Percentiles rank a stretch among this genome's conserved stretches.
These are phyloP conservation scores for Monosporozyma solicola DNA, from an alignment of 805 yeast genomes.

Conservation along the genomic window DNA sequence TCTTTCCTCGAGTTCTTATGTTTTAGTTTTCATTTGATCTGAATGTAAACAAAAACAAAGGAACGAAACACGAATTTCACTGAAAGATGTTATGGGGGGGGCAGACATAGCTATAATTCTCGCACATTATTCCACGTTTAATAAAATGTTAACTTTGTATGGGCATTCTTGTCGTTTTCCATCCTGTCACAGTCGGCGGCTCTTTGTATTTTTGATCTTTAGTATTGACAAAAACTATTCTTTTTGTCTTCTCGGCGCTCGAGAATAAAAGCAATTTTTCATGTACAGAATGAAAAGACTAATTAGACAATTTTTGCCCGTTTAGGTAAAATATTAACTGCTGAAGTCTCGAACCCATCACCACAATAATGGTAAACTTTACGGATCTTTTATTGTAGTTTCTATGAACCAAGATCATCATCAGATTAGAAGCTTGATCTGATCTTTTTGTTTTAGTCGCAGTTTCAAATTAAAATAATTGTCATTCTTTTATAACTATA, in stretches of 20 bases:
- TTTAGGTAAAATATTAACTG: background rate
- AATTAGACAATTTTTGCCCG: background rate
- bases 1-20: background rate
- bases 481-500: background rate
- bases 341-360: background rate
- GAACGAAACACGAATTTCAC: background rate
- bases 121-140: background rate
- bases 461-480: background rate
- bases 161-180: background rate
- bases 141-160: background rate
- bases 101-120: background rate
- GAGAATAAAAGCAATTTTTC: background rate
- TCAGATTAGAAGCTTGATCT: background rate
- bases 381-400: background rate
- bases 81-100: background rate
- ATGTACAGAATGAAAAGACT: background rate
- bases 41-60: background rate
- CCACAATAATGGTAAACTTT: background rate
- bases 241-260: background rate
- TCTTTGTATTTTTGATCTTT: background rate
- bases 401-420: background rate
- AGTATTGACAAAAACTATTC: background rate
- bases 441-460: background rate
- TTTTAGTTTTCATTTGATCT: background rate
- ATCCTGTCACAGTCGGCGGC: background rate